phyloP scores from a whole-genome alignment of 139 green algal species.

The Chlamydomonas asymmetrica region DNA sequence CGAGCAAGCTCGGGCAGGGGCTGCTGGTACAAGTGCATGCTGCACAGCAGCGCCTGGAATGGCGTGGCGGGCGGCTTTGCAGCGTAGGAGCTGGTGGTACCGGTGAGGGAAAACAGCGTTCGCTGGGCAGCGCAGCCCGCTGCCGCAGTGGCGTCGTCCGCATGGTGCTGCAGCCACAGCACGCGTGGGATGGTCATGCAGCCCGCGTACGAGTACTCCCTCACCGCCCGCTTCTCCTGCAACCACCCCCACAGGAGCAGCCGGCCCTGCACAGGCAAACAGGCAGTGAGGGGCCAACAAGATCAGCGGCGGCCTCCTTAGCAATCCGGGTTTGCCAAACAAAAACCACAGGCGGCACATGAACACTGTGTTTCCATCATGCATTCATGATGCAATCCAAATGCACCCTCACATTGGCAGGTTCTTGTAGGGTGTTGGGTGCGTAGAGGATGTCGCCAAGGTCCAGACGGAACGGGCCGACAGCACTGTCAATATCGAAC shows the following conservation, averaged over 20 bases:
- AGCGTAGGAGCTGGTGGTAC: no score
- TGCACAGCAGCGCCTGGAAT: no score
- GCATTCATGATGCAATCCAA: background rate
- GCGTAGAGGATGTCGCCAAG: constrained; percentile 69
- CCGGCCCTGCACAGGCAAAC: constrained; percentile 53
- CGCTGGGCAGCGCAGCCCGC: no score
- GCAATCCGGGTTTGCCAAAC: no score
- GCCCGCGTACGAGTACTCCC: constrained; percentile 78
- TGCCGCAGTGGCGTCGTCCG: constrained; percentile 12
- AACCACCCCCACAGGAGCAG: constrained; percentile 85
- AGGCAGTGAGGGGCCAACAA: background rate
- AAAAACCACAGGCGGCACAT: no score
- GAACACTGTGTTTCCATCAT: no score
- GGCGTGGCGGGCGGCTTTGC: no score
- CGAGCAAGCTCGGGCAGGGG: constrained; percentile 30
- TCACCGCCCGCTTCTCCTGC: constrained; percentile 75
- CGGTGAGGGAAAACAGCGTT: no score
- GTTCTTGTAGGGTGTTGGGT: constrained; percentile 55
- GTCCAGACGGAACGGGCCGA: constrained; percentile 56
- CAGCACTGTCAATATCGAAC: constrained; percentile 26
- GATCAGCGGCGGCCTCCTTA: no score
- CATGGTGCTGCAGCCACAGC: constrained; percentile 48
- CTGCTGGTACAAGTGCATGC: constrained; percentile 50
- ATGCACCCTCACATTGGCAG: constrained; percentile 8
- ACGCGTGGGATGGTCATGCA: constrained; percentile 79